Evolutionary conservation across 768 basidiomycete species (phyloP).

Genomic region (Boletus vinaceobasis): DNA sequence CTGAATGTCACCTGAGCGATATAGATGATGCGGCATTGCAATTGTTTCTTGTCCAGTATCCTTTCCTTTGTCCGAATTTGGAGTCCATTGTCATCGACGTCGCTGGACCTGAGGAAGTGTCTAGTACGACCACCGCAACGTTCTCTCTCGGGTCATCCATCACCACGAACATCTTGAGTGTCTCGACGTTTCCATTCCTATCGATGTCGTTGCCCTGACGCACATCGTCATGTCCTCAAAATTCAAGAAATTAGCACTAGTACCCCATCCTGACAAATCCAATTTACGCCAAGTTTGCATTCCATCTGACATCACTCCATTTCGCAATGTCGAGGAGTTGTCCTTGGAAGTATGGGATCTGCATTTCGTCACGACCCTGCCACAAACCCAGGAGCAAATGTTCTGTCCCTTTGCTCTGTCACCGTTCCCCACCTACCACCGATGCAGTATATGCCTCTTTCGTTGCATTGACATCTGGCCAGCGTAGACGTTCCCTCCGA

Average conservation of each 20-base stretch:
- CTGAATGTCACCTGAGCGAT: not conserved
- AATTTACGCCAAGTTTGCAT: not conserved
- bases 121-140: not conserved
- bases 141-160: not conserved
- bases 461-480: not conserved
- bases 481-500: not conserved
- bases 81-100: not conserved
- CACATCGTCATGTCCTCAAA: not conserved
- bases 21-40: not conserved
- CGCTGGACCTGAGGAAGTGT: not conserved
- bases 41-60: not conserved
- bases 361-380: not conserved
- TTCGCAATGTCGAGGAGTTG: not conserved
- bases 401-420: not conserved
- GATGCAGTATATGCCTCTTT: not conserved
- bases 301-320: not conserved
- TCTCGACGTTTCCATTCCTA: not conserved
- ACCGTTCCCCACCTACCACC: not conserved
- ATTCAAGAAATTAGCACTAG: not conserved
- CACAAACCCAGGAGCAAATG: not conserved
- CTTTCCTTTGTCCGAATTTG: not conserved
- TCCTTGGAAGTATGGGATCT: not conserved
- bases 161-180: not conserved
- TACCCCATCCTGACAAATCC: not conserved
- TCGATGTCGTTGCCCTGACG: not conserved